Conservation (phyloP, 768 basidiomycete genomes). For the Sistotremastrum niveocremeum region DNA sequence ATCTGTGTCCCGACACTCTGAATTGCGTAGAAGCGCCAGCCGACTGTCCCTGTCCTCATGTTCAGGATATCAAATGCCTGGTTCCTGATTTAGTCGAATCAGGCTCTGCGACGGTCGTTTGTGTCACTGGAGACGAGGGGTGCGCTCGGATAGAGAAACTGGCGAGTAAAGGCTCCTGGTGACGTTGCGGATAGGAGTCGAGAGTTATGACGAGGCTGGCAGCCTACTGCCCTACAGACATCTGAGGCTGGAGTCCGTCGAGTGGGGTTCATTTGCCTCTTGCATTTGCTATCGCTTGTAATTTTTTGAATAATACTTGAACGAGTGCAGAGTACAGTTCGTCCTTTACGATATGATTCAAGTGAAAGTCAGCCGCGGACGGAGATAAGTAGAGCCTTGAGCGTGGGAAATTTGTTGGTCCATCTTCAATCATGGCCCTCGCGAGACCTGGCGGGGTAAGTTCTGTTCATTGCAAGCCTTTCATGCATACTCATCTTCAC, state of each 20-base stretch:
- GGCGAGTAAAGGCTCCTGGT: constrained; percentile 16
- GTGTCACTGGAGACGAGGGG: constrained; percentile 50
- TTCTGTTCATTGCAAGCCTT: constrained; percentile 1
- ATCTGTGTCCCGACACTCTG: constrained; percentile 64
- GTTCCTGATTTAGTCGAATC: constrained; percentile 48
- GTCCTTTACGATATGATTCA: no score
- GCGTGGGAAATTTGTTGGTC: no score
- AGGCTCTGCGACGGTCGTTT: constrained; percentile 48
- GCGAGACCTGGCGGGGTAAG: constrained; percentile 52
- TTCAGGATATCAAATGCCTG: constrained; percentile 63
- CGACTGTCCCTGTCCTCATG: constrained; percentile 71
- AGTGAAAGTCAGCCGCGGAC: no score
- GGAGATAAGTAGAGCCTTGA: no score
- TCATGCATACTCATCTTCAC: neutral
- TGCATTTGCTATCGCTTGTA: no score
- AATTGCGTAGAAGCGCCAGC: constrained; percentile 47
- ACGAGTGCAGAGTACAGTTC: no score
- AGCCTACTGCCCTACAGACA: no score
- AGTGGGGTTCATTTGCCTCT: no score
- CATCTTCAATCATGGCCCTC: constrained; percentile 37
- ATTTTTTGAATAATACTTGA: no score
- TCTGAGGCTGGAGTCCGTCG: no score
- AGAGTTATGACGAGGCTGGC: no score
- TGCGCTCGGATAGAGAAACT: constrained; percentile 51
- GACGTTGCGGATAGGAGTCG: no score